Base-by-base conservation (phyloP, 345 rosid genomes). In the Gossypium herbaceum region DNA sequence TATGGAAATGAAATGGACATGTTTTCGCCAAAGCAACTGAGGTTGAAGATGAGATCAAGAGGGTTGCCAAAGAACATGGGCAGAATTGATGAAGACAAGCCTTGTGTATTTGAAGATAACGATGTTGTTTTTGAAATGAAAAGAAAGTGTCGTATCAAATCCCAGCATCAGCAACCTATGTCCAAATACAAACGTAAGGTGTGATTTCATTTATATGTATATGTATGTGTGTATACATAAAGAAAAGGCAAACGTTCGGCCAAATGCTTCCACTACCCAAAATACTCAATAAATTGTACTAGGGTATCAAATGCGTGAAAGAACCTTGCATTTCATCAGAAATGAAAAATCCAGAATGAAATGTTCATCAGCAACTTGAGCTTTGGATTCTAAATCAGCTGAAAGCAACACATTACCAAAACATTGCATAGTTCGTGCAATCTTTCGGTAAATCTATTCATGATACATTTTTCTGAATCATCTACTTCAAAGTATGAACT, bases 31-130 rank as follows among this genome's bases (percentile, higher is more conserved):
- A 77, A 82, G 6, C 61, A 44, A 11, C 7, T 75, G 71, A 73
- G 17, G 64, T n/a, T 66, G 22, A 51, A 10, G 43, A 48, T 2
- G 75, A 73, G 55, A 54, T 55, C 82, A 1, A 68, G 44, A 45
- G 72, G 70, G 55, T n/a, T 86, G 76, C 86, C 88, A 0, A 84
- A 81, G 75, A 86, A 86, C 59, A 86, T 86, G 90, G 86, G 86
- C 6, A 79, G 86, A 52, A 84, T 86, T 43, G 90, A 86, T 9
- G 90, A 84, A 72, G 86, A 83, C 0, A 66, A 72, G 62, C 63
- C 80, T 6, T 58, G 61, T 50, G 83, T 79, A 59, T 39, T 72
- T 0, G 80, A 76, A 25, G 84, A 79, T 6, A 82, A 69, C 17
- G 81, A 73, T 1, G 70, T 51, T 45, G 64, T 24, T 5, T 52